A percentile compares a stretch with the other conserved stretches of the same genome.
phyloP scores from a whole-genome alignment of 2,329 filamentous ascomycete species.

The Alternaria triticimaculans region DNA sequence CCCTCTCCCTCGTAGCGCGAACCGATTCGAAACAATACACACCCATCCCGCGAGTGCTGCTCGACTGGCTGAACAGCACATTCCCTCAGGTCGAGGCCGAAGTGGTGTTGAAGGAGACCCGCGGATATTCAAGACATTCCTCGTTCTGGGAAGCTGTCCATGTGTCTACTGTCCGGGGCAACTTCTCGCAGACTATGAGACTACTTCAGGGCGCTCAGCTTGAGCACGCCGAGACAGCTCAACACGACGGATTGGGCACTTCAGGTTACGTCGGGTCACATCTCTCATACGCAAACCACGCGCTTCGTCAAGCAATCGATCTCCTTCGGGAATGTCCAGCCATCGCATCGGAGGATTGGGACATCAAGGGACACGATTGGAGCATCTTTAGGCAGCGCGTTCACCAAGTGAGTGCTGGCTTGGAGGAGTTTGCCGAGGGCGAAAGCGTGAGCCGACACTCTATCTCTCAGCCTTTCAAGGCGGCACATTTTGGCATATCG shows the following conservation, averaged over 20 bases:
- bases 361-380: slow-evolving; percentile 83
- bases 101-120: slow-evolving; percentile 67
- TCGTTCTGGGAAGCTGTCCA: slow-evolving; percentile 87
- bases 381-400: slow-evolving; percentile 80
- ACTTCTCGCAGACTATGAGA: slow-evolving; percentile 69
- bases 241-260: slow-evolving; percentile 68
- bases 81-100: slow-evolving; percentile 73
- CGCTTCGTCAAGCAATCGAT: slow-evolving; percentile 70
- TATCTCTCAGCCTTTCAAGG: slow-evolving; percentile 54
- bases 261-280: slow-evolving; percentile 76
- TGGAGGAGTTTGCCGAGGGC: slow-evolving; percentile 82
- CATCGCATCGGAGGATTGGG: slow-evolving; percentile 73
- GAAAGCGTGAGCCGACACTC: slow-evolving; percentile 60
- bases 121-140: slow-evolving; percentile 76
- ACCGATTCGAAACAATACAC: slow-evolving; percentile 33
- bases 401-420: slow-evolving; percentile 69
- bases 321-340: slow-evolving; percentile 78
- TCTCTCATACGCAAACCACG: slow-evolving; percentile 78
- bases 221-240: slow-evolving; percentile 71
- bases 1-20: slow-evolving; percentile 33
- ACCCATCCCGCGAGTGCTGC: slow-evolving; percentile 76
- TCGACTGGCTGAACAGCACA: slow-evolving; percentile 80
- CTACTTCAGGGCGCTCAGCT: slow-evolving; percentile 79
- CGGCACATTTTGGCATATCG: slow-evolving; percentile 46
- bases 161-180: slow-evolving; percentile 74